Evolutionary conservation across 2,329 filamentous ascomycete genomes (phyloP).

Genomic region (Hymenoscyphus infarciens): DNA sequence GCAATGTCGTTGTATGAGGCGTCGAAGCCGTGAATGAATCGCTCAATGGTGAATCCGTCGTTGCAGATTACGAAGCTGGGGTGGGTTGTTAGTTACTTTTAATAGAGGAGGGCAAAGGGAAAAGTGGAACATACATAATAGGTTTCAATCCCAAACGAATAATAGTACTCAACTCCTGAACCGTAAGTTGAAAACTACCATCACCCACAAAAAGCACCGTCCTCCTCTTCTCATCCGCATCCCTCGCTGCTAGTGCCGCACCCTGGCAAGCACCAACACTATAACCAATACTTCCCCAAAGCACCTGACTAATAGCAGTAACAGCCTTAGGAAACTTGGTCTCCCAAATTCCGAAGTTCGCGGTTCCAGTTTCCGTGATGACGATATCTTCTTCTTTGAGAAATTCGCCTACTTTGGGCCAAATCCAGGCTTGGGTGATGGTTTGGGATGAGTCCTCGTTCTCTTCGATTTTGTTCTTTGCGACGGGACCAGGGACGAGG

Average conservation of each 20-base stretch:
- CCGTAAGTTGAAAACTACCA: conserved; percentile 80
- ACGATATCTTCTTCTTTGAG: conserved; percentile 70
- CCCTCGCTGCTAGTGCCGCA: conserved; percentile 71
- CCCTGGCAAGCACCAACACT: conserved; percentile 60
- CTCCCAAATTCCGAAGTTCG: conserved; percentile 86
- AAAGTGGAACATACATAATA: conserved; percentile 59
- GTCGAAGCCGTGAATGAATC: conserved; percentile 81
- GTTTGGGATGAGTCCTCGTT: conserved; percentile 39
- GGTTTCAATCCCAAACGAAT: conserved; percentile 69
- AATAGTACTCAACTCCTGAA: conserved; percentile 82
- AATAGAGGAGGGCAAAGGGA: background rate
- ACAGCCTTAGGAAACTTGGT: conserved; percentile 75
- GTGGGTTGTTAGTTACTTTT: background rate
- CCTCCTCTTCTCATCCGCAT: conserved; percentile 54
- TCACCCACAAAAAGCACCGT: conserved; percentile 88
- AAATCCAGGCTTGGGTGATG: conserved; percentile 72
- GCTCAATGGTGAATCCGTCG: conserved; percentile 85
- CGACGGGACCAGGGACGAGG: conserved; percentile 49
- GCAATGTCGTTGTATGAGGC: conserved; percentile 78
- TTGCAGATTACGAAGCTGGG: conserved; percentile 77
- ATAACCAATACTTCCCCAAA: conserved; percentile 67
- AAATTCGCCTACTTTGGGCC: conserved; percentile 72
- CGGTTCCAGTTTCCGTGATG: conserved; percentile 82
- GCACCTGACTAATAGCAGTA: conserved; percentile 75
- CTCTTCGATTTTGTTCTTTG: conserved; percentile 47